Percentiles rank a stretch among this genome's conserved stretches.
Evolutionary conservation across 2,329 filamentous ascomycete species (phyloP).

Genomic region (Ciborinia camelliae): DNA sequence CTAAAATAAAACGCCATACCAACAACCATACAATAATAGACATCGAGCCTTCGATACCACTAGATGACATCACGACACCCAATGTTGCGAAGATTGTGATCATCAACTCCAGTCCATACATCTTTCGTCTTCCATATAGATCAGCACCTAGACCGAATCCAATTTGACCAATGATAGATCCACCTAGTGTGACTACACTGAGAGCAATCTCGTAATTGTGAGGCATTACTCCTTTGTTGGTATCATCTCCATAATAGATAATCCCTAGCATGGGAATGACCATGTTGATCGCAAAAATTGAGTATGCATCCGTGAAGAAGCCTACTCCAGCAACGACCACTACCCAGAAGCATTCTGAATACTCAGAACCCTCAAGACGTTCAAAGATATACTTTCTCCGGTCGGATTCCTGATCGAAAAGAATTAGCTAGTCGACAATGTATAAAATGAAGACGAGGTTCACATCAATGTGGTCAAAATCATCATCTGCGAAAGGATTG

Average conservation of each 20-base stretch:
- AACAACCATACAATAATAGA: conserved; percentile 58
- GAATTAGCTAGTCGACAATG: background rate
- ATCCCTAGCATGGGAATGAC: conserved; percentile 68
- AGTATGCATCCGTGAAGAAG: conserved; percentile 80
- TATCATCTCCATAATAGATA: conserved; percentile 47
- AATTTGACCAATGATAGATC: conserved; percentile 74
- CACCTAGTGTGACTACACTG: conserved; percentile 77
- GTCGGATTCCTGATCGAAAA: conserved; percentile 25
- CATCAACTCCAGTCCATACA: conserved; percentile 75
- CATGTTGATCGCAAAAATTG: conserved; percentile 75
- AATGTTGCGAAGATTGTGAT: conserved; percentile 58
- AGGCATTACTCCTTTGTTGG: conserved; percentile 31
- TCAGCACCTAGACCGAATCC: conserved; percentile 75
- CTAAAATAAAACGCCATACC: conserved; percentile 75
- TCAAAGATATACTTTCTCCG: conserved; percentile 27
- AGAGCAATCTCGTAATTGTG: conserved; percentile 63
- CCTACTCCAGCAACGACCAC: conserved; percentile 67
- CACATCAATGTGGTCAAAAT: conserved; percentile 29
- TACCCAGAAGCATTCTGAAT: conserved; percentile 30
- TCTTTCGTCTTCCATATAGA: conserved; percentile 68
- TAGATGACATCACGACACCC: conserved; percentile 44
- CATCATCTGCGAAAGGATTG: conserved; percentile 27
- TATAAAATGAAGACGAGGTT: background rate
- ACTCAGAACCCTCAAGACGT: conserved; percentile 27
- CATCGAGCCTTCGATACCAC: conserved; percentile 60